Evolutionary conservation across 2,329 filamentous ascomycete species (phyloP).

Genomic region (Pestalotiopsis sp.): DNA sequence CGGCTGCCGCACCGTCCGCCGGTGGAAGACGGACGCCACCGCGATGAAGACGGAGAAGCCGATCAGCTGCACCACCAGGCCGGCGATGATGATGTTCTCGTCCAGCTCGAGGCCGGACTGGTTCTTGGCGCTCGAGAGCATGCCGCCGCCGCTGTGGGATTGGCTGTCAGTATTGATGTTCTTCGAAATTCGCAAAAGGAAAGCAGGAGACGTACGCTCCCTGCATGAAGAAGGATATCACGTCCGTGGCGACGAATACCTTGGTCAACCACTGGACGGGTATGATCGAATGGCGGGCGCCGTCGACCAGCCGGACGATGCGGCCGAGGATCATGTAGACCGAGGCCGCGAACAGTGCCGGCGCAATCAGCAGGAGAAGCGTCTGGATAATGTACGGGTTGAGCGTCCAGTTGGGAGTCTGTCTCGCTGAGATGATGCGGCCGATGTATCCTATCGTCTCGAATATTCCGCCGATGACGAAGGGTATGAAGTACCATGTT

Average conservation of each 20-base stretch:
- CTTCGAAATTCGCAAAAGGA: not conserved
- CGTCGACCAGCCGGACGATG: constrained; percentile 38
- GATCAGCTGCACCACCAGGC: constrained; percentile 52
- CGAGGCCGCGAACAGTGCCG: constrained; percentile 37
- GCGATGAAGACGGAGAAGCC: constrained; percentile 53
- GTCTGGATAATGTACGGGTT: constrained; percentile 31
- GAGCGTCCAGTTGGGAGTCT: constrained; percentile 11
- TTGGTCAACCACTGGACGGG: constrained; percentile 44
- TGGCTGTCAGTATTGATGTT: not conserved
- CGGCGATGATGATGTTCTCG: constrained; percentile 48
- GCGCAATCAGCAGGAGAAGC: constrained; percentile 39
- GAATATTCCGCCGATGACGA: constrained; percentile 54
- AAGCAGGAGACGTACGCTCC: constrained; percentile 32
- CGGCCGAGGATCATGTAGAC: constrained; percentile 34
- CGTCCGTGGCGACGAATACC: constrained; percentile 49
- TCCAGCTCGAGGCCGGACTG: constrained; percentile 31
- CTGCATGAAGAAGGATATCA: constrained; percentile 48
- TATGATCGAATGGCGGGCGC: constrained; percentile 41
- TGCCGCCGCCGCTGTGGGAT: constrained; percentile 9
- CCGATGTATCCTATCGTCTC: constrained; percentile 24
- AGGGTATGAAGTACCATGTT: constrained; percentile 55
- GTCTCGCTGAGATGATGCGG: constrained; percentile 3
- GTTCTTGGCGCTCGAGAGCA: constrained; percentile 23
- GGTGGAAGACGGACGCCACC: constrained; percentile 45
- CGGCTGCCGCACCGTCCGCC: constrained; percentile 20